phyloP scores from a whole-genome alignment of 805 yeast species.

The Vanderwaltozyma tropicalis region DNA sequence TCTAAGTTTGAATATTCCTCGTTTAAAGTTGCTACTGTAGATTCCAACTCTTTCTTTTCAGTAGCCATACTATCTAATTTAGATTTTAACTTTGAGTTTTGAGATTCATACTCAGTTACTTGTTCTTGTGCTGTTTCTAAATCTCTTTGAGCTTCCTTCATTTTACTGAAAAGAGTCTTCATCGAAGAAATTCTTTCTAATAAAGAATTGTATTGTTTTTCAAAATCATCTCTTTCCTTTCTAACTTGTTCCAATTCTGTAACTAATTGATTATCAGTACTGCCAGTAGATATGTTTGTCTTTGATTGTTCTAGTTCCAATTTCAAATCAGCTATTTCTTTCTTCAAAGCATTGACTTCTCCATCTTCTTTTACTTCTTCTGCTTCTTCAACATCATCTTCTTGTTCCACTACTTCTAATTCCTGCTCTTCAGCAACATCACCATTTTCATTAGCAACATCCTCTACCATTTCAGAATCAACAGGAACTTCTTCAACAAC shows the following conservation, averaged over 20 bases:
- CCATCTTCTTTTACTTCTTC: not conserved
- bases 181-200: conserved; percentile 57
- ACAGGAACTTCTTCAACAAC: not conserved
- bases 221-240: conserved; percentile 46
- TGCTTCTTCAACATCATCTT: conserved; percentile 3
- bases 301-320: conserved; percentile 1
- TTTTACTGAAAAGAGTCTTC: conserved; percentile 62
- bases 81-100: conserved; percentile 29
- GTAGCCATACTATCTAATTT: conserved; percentile 26
- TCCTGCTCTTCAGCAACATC: not conserved
- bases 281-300: not conserved
- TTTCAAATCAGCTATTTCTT: conserved; percentile 3
- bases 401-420: not conserved
- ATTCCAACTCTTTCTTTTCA: conserved; percentile 28
- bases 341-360: conserved; percentile 3
- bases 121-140: conserved; percentile 46
- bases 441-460: not conserved
- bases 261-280: not conserved
- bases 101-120: conserved; percentile 37
- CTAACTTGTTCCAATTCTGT: conserved; percentile 29
- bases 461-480: not conserved
- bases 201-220: conserved; percentile 50
- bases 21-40: conserved; percentile 29
- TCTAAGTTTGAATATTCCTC: conserved; percentile 39
- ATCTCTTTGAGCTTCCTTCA: conserved; percentile 60